A percentile compares a stretch with the other conserved stretches of the same genome.
Conservation (phyloP, 2,329 filamentous ascomycete species). For the Xylaria sp. region DNA sequence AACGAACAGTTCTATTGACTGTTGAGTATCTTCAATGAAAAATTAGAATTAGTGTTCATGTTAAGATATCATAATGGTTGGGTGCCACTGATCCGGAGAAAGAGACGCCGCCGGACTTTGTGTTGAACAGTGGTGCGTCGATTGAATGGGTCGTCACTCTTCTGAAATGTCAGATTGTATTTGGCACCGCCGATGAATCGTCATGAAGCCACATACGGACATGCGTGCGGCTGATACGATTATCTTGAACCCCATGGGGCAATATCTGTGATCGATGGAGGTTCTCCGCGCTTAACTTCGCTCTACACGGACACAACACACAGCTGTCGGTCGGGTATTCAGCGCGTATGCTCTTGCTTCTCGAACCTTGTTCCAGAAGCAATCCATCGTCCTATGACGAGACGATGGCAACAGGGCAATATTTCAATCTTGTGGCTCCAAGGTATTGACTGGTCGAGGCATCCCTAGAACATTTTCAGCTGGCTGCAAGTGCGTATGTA, state of each 20-base stretch:
- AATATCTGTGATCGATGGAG: not conserved
- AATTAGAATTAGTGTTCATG: not conserved
- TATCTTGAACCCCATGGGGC: not conserved
- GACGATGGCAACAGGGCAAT: not conserved
- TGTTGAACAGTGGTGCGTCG: not conserved
- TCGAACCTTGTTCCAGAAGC: conserved; percentile 16
- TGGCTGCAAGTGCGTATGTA: not conserved
- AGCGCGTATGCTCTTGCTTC: not conserved
- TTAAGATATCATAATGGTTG: not conserved
- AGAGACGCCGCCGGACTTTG: not conserved
- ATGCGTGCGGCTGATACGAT: not conserved
- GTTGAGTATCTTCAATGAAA: not conserved
- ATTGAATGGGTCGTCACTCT: conserved; percentile 4
- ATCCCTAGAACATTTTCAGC: not conserved
- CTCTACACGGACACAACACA: not conserved
- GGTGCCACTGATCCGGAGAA: conserved; percentile 15
- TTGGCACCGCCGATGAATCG: not conserved
- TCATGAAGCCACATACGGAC: not conserved
- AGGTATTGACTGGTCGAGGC: not conserved
- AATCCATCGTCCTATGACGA: conserved; percentile 4
- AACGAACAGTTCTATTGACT: not conserved
- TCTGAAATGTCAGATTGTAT: not conserved
- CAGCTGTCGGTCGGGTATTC: not conserved
- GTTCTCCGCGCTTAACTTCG: not conserved
- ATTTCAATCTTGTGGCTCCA: conserved; percentile 4